Percentiles rank a stretch among this genome's conserved stretches.
Evolutionary conservation across 805 yeast species (phyloP).

Genomic region (Cyberlindnera americana): DNA sequence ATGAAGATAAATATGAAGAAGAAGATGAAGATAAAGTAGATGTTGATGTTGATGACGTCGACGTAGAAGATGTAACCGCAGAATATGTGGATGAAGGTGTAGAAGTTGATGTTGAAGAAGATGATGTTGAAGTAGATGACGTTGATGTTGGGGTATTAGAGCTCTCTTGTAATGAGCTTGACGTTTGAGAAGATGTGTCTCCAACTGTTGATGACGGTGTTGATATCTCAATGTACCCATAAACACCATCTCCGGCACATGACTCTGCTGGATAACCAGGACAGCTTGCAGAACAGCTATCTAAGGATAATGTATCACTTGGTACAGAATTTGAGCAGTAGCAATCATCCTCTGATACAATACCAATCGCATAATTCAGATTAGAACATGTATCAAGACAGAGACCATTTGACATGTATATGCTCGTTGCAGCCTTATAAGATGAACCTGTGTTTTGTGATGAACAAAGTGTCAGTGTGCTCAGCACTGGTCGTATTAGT

Average conservation of each 20-base stretch:
- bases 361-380: constrained; percentile 40
- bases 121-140: constrained; percentile 2
- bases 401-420: constrained; percentile 39
- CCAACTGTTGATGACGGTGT: constrained; percentile 4
- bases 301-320: constrained; percentile 31
- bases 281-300: constrained; percentile 35
- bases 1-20: background rate
- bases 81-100: constrained; percentile 15
- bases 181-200: constrained; percentile 6
- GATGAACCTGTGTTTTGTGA: constrained; percentile 17
- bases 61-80: constrained; percentile 18
- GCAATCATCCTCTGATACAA: constrained; percentile 38
- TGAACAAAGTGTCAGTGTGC: constrained; percentile 19
- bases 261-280: constrained; percentile 42
- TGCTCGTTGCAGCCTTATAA: constrained; percentile 4
- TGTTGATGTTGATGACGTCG: constrained; percentile 20
- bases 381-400: constrained; percentile 37
- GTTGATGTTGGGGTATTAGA: constrained; percentile 1
- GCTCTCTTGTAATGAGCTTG: background rate
- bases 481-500: background rate
- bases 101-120: constrained; percentile 15
- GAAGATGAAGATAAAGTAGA: constrained; percentile 8
- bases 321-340: constrained; percentile 44
- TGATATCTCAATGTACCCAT: constrained; percentile 36
- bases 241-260: constrained; percentile 37